These are phyloP conservation scores for Ceratobasidium sp. DNA, from an alignment of 1,284 basidiomycete genomes.

Conservation along the genomic window DNA sequence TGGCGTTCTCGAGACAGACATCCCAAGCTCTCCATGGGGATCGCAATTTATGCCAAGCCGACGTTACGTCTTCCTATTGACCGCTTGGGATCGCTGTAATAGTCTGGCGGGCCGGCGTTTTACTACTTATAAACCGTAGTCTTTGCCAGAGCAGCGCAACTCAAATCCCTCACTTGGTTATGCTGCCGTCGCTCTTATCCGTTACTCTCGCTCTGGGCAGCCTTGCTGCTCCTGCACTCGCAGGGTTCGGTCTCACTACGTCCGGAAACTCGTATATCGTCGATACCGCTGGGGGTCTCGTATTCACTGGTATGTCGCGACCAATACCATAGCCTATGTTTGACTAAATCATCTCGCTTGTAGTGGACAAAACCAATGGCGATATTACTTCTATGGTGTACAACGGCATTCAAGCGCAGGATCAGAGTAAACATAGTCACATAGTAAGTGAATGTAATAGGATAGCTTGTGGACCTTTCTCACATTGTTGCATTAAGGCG, in stretches of 20 bases:
- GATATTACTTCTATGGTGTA: slow-evolving; percentile 48
- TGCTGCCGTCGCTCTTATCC: slow-evolving; percentile 29
- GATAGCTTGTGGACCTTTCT: no score
- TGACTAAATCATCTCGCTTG: background rate
- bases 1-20: background rate
- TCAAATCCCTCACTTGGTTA: background rate
- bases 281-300: slow-evolving; percentile 45
- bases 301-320: slow-evolving; percentile 33
- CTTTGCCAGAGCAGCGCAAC: background rate
- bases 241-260: slow-evolving; percentile 46
- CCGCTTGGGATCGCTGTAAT: background rate
- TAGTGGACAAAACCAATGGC: slow-evolving; percentile 42
- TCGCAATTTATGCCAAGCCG: slow-evolving; percentile 1
- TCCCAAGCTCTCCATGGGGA: slow-evolving; percentile 31
- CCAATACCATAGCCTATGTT: background rate
- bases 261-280: slow-evolving; percentile 44
- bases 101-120: slow-evolving; percentile 17
- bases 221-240: slow-evolving; percentile 33
- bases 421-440: slow-evolving; percentile 16
- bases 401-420: slow-evolving; percentile 40
- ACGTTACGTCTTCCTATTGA: slow-evolving; percentile 1
- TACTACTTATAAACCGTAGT: slow-evolving; percentile 12
- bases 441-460: slow-evolving; percentile 41
- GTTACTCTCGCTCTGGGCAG: slow-evolving; percentile 12
- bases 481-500: slow-evolving; percentile 18